Base-by-base conservation (phyloP, 345 rosid species). In the Leavenworthia alabamica region DNA sequence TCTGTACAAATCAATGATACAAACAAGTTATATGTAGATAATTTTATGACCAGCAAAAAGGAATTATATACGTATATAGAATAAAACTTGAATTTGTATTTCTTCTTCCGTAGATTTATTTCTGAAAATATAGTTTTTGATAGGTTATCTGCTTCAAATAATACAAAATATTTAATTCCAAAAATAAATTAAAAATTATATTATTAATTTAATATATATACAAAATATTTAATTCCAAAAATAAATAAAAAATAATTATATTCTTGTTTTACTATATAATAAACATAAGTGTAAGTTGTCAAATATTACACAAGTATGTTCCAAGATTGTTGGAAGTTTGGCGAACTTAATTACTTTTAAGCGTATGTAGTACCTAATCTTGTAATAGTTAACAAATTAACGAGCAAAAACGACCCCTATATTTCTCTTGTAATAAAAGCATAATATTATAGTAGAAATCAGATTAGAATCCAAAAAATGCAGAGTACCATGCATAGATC, bases 1-100 rank as follows among this genome's bases (percentile, higher is more conserved):
- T 67, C 76, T 70, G 78, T 83, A 77, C 60, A 64, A 71, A 22
- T 56, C 12, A 55, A 45, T 47, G 29, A 47, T 15, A 45, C 60
- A 56, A 66, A 51, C 26, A 31, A 63, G 12, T 60, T 53, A 43
- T 24, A 12, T 52, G 51, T 19, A 35, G 16, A 23, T 33, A 23
- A 13, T 7, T 3, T 3, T 54, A 7, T 35, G 36, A 55, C 42
- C 59, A 20, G 32, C 2, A 19, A 17, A 6, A n/a, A n/a, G n/a
- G n/a, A n/a, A n/a, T n/a, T n/a, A n/a, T n/a, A n/a, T n/a, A n/a
- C n/a, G n/a, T n/a, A n/a, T n/a, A n/a, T n/a, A n/a, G n/a, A n/a
- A n/a, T n/a, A 15, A 43, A 6, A 43, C 15, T 3, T 17, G 19
- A 16, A 3, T 3, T 23, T 5, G 6, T 17, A 16, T 12, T 24